Evolutionary conservation across 768 basidiomycete genomes (phyloP), one percentile per base, ranked within the genome.

Genomic region (Leccinum rimulosum): DNA sequence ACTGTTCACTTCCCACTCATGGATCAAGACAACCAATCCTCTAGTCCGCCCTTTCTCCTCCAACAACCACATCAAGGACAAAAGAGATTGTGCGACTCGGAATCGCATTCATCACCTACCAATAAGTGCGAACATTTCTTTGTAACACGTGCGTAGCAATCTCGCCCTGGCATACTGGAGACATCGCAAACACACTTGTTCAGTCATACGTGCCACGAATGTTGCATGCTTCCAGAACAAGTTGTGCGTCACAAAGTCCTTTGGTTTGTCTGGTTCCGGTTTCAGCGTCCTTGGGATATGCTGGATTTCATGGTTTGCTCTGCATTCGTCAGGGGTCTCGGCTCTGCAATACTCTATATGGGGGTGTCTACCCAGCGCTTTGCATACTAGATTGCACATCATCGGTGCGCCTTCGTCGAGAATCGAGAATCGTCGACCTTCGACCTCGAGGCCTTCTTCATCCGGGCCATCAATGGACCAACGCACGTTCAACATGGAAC

Each of bases 351-450:
- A 81, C 62, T 83, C 83, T 57, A 85, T 70, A 60, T 86, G 85
- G 2, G 71, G 73, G 54, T 87, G 85, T 36, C 85, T 68, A 4
- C 82, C 83, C 61, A 84, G 72, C 6, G 77, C 68, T 27, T 76
- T 69, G 63, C 85, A 86, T 36, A 83, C 73, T 22, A 84, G 66
- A 50, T 74, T 84, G 68, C 85, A 86, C 74, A 85, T 76, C 81
- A 85, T 83, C 1, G 85, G 85, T 1, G 83, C 83, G 8, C 84
- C 84, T 30, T 82, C 79, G 49, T 84, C 82, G 43, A 76, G 75
- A 0, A 79, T 65, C 5, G 77, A 81, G 65, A 82, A 86, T 54
- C 76, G 80, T 54, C 79, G 77, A 1, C 84, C 83, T 50, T 78
- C 77, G 9, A 85, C 68, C 58, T 85, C 85, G 4, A 85, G 58